Evolutionary conservation across 805 yeast species (phyloP).

Genomic region (Kockiozyma suomiensis): DNA sequence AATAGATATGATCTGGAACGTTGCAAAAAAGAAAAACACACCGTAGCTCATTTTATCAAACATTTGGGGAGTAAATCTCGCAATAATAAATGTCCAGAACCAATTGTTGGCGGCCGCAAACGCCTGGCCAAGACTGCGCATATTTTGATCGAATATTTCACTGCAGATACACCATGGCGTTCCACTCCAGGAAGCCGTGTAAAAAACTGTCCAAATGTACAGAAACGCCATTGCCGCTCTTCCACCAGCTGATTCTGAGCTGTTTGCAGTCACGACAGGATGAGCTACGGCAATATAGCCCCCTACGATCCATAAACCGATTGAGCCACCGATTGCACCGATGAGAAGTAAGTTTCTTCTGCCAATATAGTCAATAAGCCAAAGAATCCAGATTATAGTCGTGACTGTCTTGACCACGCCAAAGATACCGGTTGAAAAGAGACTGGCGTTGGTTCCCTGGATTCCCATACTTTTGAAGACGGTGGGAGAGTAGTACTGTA

Average conservation of each 20-base stretch:
- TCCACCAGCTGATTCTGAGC: slow-evolving; percentile 12
- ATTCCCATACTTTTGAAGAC: slow-evolving; percentile 55
- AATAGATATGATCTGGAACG: background rate
- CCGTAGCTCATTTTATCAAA: background rate
- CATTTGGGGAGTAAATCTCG: slow-evolving; percentile 18
- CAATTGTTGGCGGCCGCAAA: slow-evolving; percentile 17
- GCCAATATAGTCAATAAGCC: slow-evolving; percentile 12
- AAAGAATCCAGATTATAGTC: slow-evolving; percentile 10
- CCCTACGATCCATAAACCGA: background rate
- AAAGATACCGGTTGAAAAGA: slow-evolving; percentile 57
- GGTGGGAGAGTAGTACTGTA: slow-evolving; percentile 55
- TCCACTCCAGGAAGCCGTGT: slow-evolving; percentile 15
- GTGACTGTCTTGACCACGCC: slow-evolving; percentile 49
- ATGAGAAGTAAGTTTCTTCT: slow-evolving; percentile 11
- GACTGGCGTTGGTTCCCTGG: slow-evolving; percentile 48
- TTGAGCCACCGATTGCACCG: slow-evolving; percentile 4
- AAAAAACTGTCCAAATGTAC: slow-evolving; percentile 16
- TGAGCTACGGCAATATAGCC: background rate
- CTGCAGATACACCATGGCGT: slow-evolving; percentile 16
- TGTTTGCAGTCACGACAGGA: slow-evolving; percentile 2
- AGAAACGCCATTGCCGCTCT: slow-evolving; percentile 12
- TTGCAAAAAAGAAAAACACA: background rate
- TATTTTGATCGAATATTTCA: slow-evolving; percentile 15
- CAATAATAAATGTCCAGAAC: slow-evolving; percentile 24
- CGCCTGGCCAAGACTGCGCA: slow-evolving; percentile 15